Conservation (phyloP, 1,139 yeast genomes). For the Hemisphaericaspora lyxosophila region DNA sequence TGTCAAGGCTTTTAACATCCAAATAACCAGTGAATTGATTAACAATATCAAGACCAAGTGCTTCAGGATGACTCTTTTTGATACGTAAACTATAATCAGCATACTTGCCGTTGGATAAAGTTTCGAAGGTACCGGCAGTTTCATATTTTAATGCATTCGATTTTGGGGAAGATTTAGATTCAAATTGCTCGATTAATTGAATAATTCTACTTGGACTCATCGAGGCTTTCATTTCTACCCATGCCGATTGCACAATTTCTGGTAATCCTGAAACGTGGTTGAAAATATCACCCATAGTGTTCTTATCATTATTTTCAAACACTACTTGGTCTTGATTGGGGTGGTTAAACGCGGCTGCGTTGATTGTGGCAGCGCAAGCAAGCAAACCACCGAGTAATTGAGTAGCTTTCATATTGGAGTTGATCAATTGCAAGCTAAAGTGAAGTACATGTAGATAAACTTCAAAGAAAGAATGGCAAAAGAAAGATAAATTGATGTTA, state of each 20-base stretch:
- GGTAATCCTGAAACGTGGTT: constrained; percentile 5
- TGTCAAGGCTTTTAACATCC: constrained; percentile 54
- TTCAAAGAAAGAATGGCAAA: not conserved
- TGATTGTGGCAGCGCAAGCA: constrained; percentile 7
- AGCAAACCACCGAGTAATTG: constrained; percentile 7
- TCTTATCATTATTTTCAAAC: constrained; percentile 5
- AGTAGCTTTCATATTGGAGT: constrained; percentile 12
- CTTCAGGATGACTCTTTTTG: constrained; percentile 41
- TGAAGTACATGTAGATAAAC: too few relatives aligned
- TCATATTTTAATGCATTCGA: constrained; percentile 1
- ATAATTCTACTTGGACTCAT: constrained; percentile 19
- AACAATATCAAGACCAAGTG: constrained; percentile 53
- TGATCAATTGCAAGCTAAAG: too few relatives aligned
- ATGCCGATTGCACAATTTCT: constrained; percentile 17
- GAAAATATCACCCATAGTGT: not conserved
- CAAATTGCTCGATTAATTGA: constrained; percentile 21
- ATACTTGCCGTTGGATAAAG: constrained; percentile 24
- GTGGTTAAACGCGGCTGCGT: constrained; percentile 8
- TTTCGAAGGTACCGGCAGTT: constrained; percentile 18
- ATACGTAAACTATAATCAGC: constrained; percentile 41
- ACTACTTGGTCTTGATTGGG: constrained; percentile 11
- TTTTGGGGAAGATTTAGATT: constrained; percentile 6
- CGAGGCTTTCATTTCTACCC: constrained; percentile 25
- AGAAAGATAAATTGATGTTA: too few relatives aligned
- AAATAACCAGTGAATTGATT: constrained; percentile 67